These are phyloP conservation scores for Fraxinus nigra DNA, from an alignment of 305 asterid species.

Conservation along the genomic window DNA sequence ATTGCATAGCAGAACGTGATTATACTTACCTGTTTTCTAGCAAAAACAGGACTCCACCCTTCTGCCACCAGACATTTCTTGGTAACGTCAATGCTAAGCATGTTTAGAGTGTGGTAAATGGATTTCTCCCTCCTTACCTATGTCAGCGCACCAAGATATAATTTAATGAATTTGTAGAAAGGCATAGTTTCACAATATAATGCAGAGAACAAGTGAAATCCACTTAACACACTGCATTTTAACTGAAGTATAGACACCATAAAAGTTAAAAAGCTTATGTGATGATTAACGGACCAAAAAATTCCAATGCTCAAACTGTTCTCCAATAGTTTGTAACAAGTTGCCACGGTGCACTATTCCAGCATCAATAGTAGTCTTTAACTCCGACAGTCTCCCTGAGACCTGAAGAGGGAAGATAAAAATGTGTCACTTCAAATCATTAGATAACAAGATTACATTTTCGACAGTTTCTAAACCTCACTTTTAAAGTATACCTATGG, in stretches of 20 bases:
- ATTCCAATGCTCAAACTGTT: conserved; percentile 84
- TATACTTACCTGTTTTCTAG: conserved; percentile 65
- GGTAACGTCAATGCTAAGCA: conserved; percentile 92
- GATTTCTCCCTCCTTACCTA: conserved; percentile 94
- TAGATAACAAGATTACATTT: neutral
- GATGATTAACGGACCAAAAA: conserved; percentile 54
- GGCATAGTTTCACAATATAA: conserved; percentile 1
- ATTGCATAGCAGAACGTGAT: neutral
- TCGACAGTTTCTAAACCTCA: neutral
- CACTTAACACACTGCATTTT: neutral
- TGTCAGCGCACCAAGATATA: conserved; percentile 28
- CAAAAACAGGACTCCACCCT: conserved; percentile 99
- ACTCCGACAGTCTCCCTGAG: conserved; percentile 80
- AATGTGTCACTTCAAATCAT: neutral
- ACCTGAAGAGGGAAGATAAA: conserved; percentile 52
- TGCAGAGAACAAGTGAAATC: neutral
- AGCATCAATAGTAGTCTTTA: conserved; percentile 89
- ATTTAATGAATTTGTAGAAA: conserved; percentile 21
- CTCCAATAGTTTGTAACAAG: conserved; percentile 74
- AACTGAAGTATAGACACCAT: neutral
- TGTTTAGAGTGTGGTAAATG: conserved; percentile 86
- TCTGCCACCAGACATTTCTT: conserved; percentile 98
- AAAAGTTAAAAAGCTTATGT: neutral
- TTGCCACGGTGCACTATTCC: conserved; percentile 85
- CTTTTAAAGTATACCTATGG: neutral